Evolutionary conservation across 768 basidiomycete genomes (phyloP).

Genomic region (Lentinula lateritia): DNA sequence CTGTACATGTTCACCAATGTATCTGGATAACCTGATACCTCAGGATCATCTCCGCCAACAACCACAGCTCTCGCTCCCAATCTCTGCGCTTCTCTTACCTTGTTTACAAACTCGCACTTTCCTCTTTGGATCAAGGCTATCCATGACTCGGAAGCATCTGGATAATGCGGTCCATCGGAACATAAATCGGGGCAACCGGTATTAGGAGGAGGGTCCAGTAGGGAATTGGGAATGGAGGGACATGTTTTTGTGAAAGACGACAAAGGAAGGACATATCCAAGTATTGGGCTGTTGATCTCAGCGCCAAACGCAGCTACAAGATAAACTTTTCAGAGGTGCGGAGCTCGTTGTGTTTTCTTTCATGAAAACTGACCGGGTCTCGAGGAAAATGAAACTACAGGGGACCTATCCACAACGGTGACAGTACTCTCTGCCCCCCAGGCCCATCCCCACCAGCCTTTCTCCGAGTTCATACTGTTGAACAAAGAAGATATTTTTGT

Average conservation of each 20-base stretch:
- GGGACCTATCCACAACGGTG: constrained; percentile 71
- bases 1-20: constrained; percentile 89
- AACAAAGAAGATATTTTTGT: constrained; percentile 14
- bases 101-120: constrained; percentile 85
- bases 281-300: constrained; percentile 59
- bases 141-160: constrained; percentile 67
- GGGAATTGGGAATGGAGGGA: constrained; percentile 19
- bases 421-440: constrained; percentile 69
- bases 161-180: constrained; percentile 44
- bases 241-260: constrained; percentile 61
- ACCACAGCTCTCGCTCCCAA: constrained; percentile 85
- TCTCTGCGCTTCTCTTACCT: constrained; percentile 67
- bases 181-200: constrained; percentile 71
- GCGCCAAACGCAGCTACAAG: constrained; percentile 64
- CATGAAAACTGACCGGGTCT: constrained; percentile 41
- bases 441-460: constrained; percentile 60
- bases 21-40: constrained; percentile 57
- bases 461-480: constrained; percentile 39
- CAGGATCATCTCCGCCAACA: constrained; percentile 81
- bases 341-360: not conserved
- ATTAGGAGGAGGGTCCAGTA: constrained; percentile 28
- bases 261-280: constrained; percentile 69
- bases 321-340: constrained; percentile 14
- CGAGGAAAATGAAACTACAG: constrained; percentile 64
- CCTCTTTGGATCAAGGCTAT: constrained; percentile 91